Percentiles rank a stretch among this genome's conserved stretches.
Conservation (phyloP, 208 protist species). For the Leishmania turanica region DNA sequence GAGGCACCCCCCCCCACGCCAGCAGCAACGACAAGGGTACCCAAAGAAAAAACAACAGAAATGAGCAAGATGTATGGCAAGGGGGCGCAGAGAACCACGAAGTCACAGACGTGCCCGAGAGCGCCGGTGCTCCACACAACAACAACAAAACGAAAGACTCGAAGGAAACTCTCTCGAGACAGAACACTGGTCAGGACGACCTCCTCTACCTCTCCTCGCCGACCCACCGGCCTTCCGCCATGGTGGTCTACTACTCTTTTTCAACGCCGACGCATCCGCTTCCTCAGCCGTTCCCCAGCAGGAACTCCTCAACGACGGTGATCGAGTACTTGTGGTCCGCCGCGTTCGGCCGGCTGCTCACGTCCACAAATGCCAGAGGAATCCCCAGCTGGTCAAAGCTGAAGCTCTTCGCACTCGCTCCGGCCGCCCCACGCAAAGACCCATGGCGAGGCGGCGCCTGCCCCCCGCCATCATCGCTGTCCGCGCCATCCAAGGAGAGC, state of each 20-base stretch:
- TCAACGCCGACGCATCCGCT: background rate
- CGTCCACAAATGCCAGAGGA: slow-evolving; percentile 60
- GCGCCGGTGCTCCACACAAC: background rate
- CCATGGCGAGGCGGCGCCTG: background rate
- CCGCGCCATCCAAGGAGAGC: slow-evolving; percentile 42
- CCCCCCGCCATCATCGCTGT: background rate
- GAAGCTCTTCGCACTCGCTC: slow-evolving; percentile 31
- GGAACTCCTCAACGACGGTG: slow-evolving; percentile 46
- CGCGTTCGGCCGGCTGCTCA: slow-evolving; percentile 56
- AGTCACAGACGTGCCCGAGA: background rate
- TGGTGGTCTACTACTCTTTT: background rate
- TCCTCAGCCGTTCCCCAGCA: slow-evolving; percentile 12
- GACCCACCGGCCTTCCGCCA: background rate
- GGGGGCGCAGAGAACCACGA: background rate
- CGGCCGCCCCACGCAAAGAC: background rate
- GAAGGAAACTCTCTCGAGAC: background rate
- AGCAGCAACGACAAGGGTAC: background rate
- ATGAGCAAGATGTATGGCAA: background rate
- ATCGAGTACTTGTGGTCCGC: slow-evolving; percentile 46
- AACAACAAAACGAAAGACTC: background rate
- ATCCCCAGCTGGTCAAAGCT: slow-evolving; percentile 62
- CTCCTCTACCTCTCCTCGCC: background rate
- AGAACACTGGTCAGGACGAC: background rate
- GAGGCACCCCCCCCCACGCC: background rate
- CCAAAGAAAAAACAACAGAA: background rate